Conservation (phyloP, 345 rosid species). For the Ailanthus altissimus region DNA sequence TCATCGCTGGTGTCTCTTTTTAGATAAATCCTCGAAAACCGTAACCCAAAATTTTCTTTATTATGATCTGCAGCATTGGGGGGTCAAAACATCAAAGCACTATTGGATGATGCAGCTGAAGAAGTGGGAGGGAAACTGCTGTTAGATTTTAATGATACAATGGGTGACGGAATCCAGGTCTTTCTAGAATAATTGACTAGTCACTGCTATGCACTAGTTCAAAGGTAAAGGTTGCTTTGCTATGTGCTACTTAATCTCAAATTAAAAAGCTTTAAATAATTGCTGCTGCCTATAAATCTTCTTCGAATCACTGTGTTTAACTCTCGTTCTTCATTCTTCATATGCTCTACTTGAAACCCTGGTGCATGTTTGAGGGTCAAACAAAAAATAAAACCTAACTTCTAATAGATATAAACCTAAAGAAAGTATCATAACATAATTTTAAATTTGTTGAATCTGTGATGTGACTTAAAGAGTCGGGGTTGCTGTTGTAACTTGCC, state of each 20-base stretch:
- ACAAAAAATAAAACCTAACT: not conserved
- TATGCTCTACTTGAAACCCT: not conserved
- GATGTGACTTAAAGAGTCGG: not conserved
- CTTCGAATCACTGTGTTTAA: not conserved
- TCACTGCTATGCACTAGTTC: not conserved
- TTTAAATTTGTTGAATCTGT: not conserved
- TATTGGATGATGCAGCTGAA: conserved; percentile 70
- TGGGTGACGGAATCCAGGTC: conserved; percentile 92
- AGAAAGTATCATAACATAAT: not conserved
- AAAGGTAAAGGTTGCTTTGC: conserved; percentile 4
- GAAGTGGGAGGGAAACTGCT: conserved; percentile 79
- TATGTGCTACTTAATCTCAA: not conserved
- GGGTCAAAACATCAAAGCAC: conserved; percentile 77
- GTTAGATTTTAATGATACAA: conserved; percentile 71
- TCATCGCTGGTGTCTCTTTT: not conserved
- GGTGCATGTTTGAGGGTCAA: not conserved
- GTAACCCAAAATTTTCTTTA: not conserved
- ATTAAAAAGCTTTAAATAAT: not conserved
- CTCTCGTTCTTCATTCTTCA: not conserved
- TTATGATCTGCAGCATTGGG: conserved; percentile 58
- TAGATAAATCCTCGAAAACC: not conserved
- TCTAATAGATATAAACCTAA: not conserved
- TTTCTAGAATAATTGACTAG: conserved; percentile 57
- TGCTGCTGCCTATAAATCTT: not conserved
- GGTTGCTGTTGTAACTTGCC: not conserved